A percentile compares a stretch with the other conserved stretches of the same genome.
phyloP scores from a whole-genome alignment of 2,329 filamentous ascomycete genomes.

The Lomentospora prolificans region DNA sequence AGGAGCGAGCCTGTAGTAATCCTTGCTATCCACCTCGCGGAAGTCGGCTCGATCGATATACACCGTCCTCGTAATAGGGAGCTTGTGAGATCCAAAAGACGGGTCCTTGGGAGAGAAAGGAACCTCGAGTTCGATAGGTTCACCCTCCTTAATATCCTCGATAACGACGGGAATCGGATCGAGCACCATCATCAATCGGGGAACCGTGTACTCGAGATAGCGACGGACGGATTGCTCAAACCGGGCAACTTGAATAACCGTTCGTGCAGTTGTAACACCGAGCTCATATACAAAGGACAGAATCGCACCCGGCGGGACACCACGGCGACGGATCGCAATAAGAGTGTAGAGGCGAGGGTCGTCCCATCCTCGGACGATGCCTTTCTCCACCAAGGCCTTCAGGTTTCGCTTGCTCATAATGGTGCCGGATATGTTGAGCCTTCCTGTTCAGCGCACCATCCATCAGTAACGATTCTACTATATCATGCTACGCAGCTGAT shows the following conservation, averaged over 20 bases:
- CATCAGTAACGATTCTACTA: no score
- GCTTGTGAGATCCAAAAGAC: constrained; percentile 49
- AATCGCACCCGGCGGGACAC: constrained; percentile 79
- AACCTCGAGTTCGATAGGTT: constrained; percentile 51
- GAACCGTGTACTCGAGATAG: constrained; percentile 81
- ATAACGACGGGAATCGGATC: constrained; percentile 78
- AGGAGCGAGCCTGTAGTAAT: constrained; percentile 73
- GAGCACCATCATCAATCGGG: constrained; percentile 79
- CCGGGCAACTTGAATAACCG: constrained; percentile 69
- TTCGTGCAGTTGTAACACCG: constrained; percentile 74
- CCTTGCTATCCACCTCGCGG: constrained; percentile 61
- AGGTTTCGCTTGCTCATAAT: constrained; percentile 83
- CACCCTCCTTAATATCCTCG: constrained; percentile 63
- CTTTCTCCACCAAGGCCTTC: constrained; percentile 64
- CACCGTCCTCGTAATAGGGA: constrained; percentile 63
- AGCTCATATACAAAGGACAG: constrained; percentile 86
- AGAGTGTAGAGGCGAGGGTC: constrained; percentile 85
- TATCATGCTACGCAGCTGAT: no score
- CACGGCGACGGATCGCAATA: constrained; percentile 71
- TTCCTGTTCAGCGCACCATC: constrained; percentile 16
- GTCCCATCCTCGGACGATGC: constrained; percentile 80
- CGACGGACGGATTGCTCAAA: constrained; percentile 79
- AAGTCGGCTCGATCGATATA: constrained; percentile 83
- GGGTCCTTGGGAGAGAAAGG: constrained; percentile 80
- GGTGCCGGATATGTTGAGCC: constrained; percentile 65